phyloP scores from a whole-genome alignment of 257 asterid genomes.

The Anisodus tanguticus region DNA sequence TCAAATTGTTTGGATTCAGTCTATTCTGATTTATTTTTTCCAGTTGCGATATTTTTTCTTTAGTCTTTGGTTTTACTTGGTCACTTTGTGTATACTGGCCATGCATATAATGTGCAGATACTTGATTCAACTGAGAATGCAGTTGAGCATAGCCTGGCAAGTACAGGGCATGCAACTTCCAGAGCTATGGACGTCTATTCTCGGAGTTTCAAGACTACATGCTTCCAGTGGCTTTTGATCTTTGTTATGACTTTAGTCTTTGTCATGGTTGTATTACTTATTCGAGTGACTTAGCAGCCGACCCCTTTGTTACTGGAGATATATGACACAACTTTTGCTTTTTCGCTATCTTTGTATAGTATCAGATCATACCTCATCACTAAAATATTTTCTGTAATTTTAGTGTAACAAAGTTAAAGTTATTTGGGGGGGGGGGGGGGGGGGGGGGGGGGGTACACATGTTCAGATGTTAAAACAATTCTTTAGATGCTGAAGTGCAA shows the following conservation, averaged over 20 bases:
- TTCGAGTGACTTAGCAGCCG: conserved; percentile 65
- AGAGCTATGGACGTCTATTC: conserved; percentile 75
- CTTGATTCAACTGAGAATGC: neutral
- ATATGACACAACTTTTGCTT: neutral
- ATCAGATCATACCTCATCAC: neutral
- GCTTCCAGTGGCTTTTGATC: neutral
- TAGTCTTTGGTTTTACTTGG: neutral
- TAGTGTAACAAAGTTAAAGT: neutral
- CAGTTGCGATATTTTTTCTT: neutral
- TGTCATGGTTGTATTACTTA: conserved; percentile 77
- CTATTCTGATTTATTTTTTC: neutral
- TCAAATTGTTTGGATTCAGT: neutral
- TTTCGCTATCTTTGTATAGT: neutral
- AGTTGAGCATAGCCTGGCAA: neutral
- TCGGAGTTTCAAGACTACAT: conserved; percentile 19
- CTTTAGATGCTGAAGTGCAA: neutral
- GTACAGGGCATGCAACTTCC: conserved; percentile 54
- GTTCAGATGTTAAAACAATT: neutral
- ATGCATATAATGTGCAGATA: conserved; percentile 40
- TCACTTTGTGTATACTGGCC: neutral
- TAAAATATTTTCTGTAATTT: too few species aligned
- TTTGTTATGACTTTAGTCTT: neutral
- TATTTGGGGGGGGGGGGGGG: neutral
- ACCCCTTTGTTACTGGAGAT: neutral
- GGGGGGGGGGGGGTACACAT: neutral